These are phyloP conservation scores for Rhodotorula sphaerocarpa DNA, from an alignment of 768 basidiomycete species.

Conservation along the genomic window DNA sequence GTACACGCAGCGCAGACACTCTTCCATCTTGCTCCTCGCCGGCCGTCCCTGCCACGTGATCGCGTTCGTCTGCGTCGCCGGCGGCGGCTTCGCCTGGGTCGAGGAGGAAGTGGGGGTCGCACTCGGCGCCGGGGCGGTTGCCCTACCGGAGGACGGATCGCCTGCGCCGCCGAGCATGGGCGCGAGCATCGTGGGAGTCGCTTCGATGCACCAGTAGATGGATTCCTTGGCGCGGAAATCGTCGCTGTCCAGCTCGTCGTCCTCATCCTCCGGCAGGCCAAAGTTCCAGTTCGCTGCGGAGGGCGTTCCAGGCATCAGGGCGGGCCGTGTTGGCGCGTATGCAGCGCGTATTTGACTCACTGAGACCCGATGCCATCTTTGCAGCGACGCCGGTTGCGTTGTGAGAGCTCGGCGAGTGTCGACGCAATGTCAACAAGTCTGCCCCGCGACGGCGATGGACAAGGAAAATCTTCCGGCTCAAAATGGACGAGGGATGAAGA, in stretches of 20 bases:
- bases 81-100: neutral
- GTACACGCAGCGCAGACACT: constrained; percentile 72
- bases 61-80: neutral
- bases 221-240: constrained; percentile 60
- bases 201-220: constrained; percentile 91
- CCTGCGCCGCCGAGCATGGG: constrained; percentile 50
- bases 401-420: too few relatives aligned
- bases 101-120: constrained; percentile 3
- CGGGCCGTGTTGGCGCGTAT: too few relatives aligned
- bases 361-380: too few relatives aligned
- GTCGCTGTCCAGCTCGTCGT: constrained; percentile 18
- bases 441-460: too few relatives aligned
- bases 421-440: too few relatives aligned
- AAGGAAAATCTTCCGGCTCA: too few relatives aligned
- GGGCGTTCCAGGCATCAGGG: too few relatives aligned
- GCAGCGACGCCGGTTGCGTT: too few relatives aligned
- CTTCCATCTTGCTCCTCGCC: constrained; percentile 66
- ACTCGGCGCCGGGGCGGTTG: neutral
- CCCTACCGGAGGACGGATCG: neutral
- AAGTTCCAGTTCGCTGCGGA: neutral
- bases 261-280: constrained; percentile 10
- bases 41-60: constrained; percentile 50
- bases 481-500: too few relatives aligned
- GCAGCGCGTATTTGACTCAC: too few relatives aligned
- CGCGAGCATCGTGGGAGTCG: constrained; percentile 78